These are phyloP conservation scores for Corymbia maculata DNA, from an alignment of 345 rosid genomes.

Conservation along the genomic window DNA sequence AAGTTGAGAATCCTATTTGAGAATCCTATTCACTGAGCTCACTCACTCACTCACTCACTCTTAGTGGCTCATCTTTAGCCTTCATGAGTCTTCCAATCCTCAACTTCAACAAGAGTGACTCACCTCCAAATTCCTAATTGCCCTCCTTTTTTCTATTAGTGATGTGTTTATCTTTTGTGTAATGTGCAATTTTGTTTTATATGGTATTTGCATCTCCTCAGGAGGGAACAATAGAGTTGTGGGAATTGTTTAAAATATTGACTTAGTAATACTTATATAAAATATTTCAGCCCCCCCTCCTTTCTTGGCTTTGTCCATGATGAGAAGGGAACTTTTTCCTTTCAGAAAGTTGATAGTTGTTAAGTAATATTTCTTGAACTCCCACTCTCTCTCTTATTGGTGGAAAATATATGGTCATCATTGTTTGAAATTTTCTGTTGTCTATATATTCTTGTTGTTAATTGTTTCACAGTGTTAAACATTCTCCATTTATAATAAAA, in stretches of 20 bases:
- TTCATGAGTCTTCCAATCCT: background rate
- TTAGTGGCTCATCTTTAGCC: background rate
- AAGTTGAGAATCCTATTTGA: background rate
- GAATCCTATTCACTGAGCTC: background rate
- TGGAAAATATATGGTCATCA: background rate
- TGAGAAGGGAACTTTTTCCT: background rate
- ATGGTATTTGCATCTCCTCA: too few species aligned
- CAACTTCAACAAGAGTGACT: background rate
- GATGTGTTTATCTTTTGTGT: background rate
- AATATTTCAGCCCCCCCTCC: background rate
- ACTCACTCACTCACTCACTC: background rate
- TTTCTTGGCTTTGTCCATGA: background rate
- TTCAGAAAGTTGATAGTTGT: background rate
- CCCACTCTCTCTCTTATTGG: background rate
- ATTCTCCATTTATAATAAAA: background rate
- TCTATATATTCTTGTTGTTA: background rate
- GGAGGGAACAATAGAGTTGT: too few species aligned
- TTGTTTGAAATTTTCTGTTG: background rate
- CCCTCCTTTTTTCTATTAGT: background rate
- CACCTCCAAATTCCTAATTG: background rate
- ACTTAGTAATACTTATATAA: background rate
- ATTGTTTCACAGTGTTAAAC: background rate
- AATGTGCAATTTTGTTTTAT: background rate
- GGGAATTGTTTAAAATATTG: background rate
- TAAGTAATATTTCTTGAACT: background rate